Base-by-base conservation (phyloP, 2,329 filamentous ascomycete species). In the Ramichloridium luteum region DNA sequence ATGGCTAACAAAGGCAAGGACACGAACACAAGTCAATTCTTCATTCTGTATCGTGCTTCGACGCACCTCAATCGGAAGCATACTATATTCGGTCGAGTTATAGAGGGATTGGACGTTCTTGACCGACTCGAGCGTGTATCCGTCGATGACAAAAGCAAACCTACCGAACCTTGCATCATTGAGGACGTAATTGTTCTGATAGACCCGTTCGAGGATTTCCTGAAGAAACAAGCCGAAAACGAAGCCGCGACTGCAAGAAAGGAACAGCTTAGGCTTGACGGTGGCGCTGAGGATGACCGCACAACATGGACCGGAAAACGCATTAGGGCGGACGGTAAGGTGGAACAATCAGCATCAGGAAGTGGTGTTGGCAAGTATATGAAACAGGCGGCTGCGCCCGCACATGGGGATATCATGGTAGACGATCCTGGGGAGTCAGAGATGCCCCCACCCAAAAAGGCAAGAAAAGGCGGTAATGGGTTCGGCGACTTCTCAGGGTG, bases 1-100 rank as follows among this genome's bases (percentile, higher is more conserved):
- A 98, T 98, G 90, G 90, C 90, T 25, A 98, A 98, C 59, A 98
- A 98, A 55, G 90, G 90, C 36, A 94, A 94, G 53, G 88, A 94
- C 52, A 96, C 88, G 13, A 98, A 98, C 59, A 90, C 82, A 6
- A 83, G 75, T 45, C 90, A 98, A 57, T 98, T 79, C 57, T 98
- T 96, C 65, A 80, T 98, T 51, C 82, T 80, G 0, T 98, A 98
- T 57, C 77, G 83, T 30, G 67, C 80, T 1, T 74, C 78, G 0
- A 77, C 80, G 41, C 90, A 98, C 59, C 70, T 98, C 1, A 84
- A 98, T 57, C 72, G 78, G 37, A 98, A 98, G 53, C 90, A 98
- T 58, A 96, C 90, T n/a, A 81, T 98, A 25, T 98, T 98, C 49
- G 90, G 79, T 2, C 74, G 76, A 22, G 74, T 96, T 1, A 79